Conservation (phyloP, 768 basidiomycete species). For the Leucosporidium scottii region DNA sequence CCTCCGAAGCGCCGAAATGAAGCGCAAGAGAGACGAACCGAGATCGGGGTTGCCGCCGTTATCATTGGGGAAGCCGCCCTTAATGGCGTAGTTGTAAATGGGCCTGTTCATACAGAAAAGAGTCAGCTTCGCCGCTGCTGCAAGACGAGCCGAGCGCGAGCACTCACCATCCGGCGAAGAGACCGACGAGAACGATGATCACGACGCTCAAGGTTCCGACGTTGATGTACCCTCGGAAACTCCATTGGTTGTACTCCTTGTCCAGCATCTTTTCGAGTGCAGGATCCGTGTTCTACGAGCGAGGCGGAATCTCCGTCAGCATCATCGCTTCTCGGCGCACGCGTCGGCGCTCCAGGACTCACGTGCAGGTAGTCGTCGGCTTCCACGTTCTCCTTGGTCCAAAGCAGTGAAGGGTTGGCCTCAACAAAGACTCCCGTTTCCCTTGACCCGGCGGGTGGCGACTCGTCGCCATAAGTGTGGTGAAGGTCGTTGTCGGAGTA, state of each 20-base stretch:
- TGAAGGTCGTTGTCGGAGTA: too few species aligned
- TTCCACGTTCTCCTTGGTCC: constrained; percentile 36
- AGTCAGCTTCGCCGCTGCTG: too few species aligned
- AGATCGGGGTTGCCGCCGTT: not conserved
- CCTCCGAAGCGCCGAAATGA: not conserved
- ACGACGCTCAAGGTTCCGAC: constrained; percentile 64
- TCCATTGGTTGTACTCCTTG: constrained; percentile 62
- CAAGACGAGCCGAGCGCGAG: not conserved
- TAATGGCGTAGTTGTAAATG: constrained; percentile 43
- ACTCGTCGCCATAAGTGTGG: not conserved
- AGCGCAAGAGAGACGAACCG: not conserved
- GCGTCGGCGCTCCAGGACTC: too few species aligned
- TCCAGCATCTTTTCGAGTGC: constrained; percentile 47
- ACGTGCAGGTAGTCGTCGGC: constrained; percentile 35
- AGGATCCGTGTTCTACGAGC: constrained; percentile 23
- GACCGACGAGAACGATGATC: constrained; percentile 59
- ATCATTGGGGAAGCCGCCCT: not conserved
- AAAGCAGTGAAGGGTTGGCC: constrained; percentile 22
- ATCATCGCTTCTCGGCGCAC: too few species aligned
- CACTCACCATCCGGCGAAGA: constrained; percentile 87
- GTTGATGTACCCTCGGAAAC: constrained; percentile 74
- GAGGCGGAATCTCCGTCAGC: too few species aligned
- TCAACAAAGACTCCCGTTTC: not conserved
- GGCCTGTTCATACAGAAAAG: constrained; percentile 48
- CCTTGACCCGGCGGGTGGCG: not conserved